These are phyloP conservation scores for Oryza nivara DNA, from an alignment of 176 grass and related monocot species.

Conservation along the genomic window DNA sequence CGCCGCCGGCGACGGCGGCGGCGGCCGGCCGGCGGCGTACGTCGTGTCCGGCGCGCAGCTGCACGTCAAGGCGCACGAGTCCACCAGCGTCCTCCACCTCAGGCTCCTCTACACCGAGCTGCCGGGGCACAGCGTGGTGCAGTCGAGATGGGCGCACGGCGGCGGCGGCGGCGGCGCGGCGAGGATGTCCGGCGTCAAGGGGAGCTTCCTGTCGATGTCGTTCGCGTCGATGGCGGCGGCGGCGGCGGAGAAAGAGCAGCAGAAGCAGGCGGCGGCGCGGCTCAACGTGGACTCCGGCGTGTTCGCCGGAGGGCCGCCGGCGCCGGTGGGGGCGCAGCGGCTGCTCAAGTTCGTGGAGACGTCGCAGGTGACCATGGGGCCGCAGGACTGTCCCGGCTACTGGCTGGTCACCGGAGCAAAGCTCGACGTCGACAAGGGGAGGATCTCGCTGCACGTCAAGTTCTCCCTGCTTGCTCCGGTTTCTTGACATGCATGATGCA, in stretches of 20 bases:
- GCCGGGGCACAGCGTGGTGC: slow-evolving; percentile 49
- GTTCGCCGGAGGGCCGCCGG: slow-evolving; percentile 61
- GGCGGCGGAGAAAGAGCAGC: slow-evolving; percentile 29
- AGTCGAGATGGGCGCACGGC: slow-evolving; percentile 67
- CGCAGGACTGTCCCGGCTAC: slow-evolving; percentile 75
- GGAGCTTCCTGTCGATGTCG: slow-evolving; percentile 57
- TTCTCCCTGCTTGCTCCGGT: slow-evolving; percentile 75
- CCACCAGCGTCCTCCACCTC: slow-evolving; percentile 63
- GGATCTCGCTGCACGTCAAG: slow-evolving; percentile 81
- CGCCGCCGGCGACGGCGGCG: not conserved
- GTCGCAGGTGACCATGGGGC: slow-evolving; percentile 68
- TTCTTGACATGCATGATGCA: slow-evolving; percentile 37
- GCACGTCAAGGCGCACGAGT: slow-evolving; percentile 48
- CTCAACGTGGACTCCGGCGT: slow-evolving; percentile 71
- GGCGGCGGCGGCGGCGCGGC: not conserved
- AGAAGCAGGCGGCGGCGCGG: slow-evolving; percentile 8
- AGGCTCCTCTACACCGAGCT: slow-evolving; percentile 74
- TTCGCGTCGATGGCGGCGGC: not conserved
- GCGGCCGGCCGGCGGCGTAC: slow-evolving; percentile 28
- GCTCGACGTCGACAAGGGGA: slow-evolving; percentile 77
- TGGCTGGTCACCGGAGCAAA: slow-evolving; percentile 94
- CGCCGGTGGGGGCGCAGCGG: slow-evolving; percentile 63
- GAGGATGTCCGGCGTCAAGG: slow-evolving; percentile 52
- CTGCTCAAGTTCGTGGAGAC: slow-evolving; percentile 84
- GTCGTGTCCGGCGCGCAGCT: slow-evolving; percentile 80